Percentiles rank a stretch among this genome's conserved stretches.
These are phyloP conservation scores for Hansfordia pulvinata DNA, from an alignment of 2,329 filamentous ascomycete genomes.

Conservation along the genomic window DNA sequence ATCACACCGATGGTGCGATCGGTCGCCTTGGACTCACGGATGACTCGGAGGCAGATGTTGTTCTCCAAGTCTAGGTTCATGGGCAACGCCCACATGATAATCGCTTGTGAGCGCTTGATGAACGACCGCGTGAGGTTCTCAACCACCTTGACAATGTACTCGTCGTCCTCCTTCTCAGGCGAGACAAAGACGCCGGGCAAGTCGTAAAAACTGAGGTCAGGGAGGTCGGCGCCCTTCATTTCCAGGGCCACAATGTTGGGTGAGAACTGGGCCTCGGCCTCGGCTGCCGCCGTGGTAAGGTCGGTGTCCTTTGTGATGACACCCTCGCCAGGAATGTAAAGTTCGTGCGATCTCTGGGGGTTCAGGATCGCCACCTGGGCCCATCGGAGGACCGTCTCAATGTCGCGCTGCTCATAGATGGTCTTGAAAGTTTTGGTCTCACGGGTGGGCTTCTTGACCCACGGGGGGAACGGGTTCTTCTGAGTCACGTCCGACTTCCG, in stretches of 20 bases:
- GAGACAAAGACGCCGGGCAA: conserved; percentile 72
- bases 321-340: conserved; percentile 39
- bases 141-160: conserved; percentile 59
- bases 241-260: conserved; percentile 70
- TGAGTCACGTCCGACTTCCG: conserved; percentile 31
- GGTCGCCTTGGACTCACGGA: conserved; percentile 41
- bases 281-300: conserved; percentile 21
- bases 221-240: conserved; percentile 57
- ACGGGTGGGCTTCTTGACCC: conserved; percentile 35
- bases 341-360: conserved; percentile 35
- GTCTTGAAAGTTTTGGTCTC: conserved; percentile 47
- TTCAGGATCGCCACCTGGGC: conserved; percentile 71
- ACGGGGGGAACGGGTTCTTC: conserved; percentile 48
- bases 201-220: conserved; percentile 72
- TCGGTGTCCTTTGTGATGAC: conserved; percentile 22
- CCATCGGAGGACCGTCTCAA: conserved; percentile 56
- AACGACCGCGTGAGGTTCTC: conserved; percentile 58
- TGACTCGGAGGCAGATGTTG: conserved; percentile 54
- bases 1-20: conserved; percentile 59
- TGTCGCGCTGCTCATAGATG: conserved; percentile 33
- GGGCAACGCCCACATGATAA: conserved; percentile 64
- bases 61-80: conserved; percentile 71
- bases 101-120: conserved; percentile 52
- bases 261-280: conserved; percentile 54
- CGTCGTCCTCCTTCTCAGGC: conserved; percentile 46